Percentiles rank a stretch among this genome's conserved stretches.
Conservation (phyloP, 495 filamentous ascomycete species). For the Tuber umbilicatum region DNA sequence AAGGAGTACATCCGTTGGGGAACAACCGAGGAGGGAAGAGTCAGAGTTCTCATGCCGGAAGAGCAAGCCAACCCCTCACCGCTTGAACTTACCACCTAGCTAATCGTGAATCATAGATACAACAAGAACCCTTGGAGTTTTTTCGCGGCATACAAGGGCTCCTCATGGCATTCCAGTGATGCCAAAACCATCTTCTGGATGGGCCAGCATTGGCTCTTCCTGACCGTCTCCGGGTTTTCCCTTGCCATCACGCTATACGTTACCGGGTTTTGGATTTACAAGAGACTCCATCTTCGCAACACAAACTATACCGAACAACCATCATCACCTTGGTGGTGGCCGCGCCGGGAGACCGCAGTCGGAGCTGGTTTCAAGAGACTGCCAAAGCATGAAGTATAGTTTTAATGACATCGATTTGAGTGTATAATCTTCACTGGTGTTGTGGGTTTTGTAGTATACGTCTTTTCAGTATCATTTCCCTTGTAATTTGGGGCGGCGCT, state of each 20-base stretch:
- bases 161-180: slow-evolving; percentile 70
- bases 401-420: slow-evolving; percentile 14
- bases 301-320: slow-evolving; percentile 28
- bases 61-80: slow-evolving; percentile 30
- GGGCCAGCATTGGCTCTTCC: slow-evolving; percentile 65
- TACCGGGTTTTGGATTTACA: slow-evolving; percentile 27
- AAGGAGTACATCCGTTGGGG: slow-evolving; percentile 57
- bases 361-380: slow-evolving; percentile 33
- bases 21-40: slow-evolving; percentile 34
- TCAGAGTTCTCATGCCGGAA: slow-evolving; percentile 43
- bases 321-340: slow-evolving; percentile 25
- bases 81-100: slow-evolving; percentile 7
- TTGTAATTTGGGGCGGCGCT: slow-evolving; percentile 25
- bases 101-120: slow-evolving; percentile 63
- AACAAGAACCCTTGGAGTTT: slow-evolving; percentile 67
- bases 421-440: slow-evolving; percentile 15
- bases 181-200: slow-evolving; percentile 77
- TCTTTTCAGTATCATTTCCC: slow-evolving; percentile 19
- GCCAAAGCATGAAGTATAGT: slow-evolving; percentile 37
- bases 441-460: slow-evolving; percentile 18
- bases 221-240: slow-evolving; percentile 59
- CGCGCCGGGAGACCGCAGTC: slow-evolving; percentile 26
- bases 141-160: slow-evolving; percentile 67
- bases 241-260: slow-evolving; percentile 44
- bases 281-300: slow-evolving; percentile 23